phyloP scores from a whole-genome alignment of 495 filamentous ascomycete species.

The Penicillium canescens region DNA sequence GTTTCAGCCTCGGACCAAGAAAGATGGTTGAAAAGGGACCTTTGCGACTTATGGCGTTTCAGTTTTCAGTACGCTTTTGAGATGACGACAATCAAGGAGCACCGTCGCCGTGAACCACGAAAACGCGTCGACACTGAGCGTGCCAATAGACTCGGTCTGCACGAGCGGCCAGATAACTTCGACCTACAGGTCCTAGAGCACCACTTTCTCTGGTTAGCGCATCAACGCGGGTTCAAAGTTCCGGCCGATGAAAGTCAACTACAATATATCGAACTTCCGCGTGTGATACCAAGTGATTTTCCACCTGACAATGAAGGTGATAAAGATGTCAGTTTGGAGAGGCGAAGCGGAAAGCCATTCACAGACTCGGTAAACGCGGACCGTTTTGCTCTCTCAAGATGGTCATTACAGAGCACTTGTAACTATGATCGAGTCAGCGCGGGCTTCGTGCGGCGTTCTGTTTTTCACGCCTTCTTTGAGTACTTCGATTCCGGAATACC shows the following conservation, averaged over 20 bases:
- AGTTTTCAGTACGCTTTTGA: conserved; percentile 1
- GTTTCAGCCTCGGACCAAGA: too few relatives aligned
- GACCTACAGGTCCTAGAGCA: neutral
- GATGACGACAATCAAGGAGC: neutral
- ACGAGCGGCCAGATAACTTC: neutral
- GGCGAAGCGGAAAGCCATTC: conserved; percentile 2
- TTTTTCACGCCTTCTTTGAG: neutral
- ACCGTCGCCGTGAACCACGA: neutral
- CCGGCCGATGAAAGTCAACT: neutral
- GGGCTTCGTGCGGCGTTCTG: neutral
- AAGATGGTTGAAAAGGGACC: neutral
- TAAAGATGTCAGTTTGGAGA: neutral
- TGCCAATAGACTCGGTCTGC: neutral
- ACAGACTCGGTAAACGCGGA: neutral
- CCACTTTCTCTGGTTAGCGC: neutral
- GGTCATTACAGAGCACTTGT: neutral
- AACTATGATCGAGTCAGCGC: neutral
- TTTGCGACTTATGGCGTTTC: conserved; percentile 1
- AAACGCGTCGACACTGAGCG: neutral
- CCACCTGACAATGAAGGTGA: neutral
- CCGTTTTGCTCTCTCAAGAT: neutral
- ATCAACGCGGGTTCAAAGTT: neutral
- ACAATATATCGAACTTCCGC: neutral
- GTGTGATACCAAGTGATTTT: neutral
- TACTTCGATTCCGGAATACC: neutral